phyloP scores from a whole-genome alignment of 2,329 filamentous ascomycete species.

The Cytospora piceae region DNA sequence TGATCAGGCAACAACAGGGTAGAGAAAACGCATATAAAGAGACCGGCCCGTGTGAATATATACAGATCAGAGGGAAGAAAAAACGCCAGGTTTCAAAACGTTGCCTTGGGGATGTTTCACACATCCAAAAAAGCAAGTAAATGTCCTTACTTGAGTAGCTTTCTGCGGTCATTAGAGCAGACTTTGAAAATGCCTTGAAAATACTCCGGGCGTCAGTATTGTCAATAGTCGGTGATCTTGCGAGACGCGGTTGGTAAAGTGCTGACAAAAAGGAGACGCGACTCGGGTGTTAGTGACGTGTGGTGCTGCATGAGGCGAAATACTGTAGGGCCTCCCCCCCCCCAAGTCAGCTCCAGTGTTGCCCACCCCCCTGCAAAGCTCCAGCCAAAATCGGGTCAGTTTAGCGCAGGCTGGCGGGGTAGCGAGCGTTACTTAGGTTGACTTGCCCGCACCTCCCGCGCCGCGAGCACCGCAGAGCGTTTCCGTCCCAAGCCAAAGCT shows the following conservation, averaged over 20 bases:
- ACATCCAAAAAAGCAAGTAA: too few species aligned
- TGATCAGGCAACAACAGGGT: neutral
- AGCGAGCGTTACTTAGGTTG: constrained; percentile 12
- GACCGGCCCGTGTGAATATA: constrained; percentile 16
- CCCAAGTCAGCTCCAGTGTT: too few species aligned
- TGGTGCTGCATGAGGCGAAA: constrained; percentile 2
- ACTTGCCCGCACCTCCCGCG: constrained; percentile 15
- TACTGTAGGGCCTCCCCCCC: too few species aligned
- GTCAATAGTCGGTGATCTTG: neutral
- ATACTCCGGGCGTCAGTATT: neutral
- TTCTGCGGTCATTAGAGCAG: too few species aligned
- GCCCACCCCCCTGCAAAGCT: constrained; percentile 3
- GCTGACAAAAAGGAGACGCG: constrained; percentile 27
- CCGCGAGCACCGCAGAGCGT: neutral
- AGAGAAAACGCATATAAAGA: constrained; percentile 10
- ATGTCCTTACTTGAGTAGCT: too few species aligned
- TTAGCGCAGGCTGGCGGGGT: constrained; percentile 23
- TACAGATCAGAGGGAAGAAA: neutral
- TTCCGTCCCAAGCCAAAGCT: constrained; percentile 18
- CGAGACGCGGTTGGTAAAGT: constrained; percentile 24
- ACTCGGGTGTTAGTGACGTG: constrained; percentile 27
- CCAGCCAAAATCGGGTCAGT: constrained; percentile 16
- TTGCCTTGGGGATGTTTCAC: too few species aligned
- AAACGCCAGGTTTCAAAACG: too few species aligned
- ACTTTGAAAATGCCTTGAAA: too few species aligned